phyloP scores from a whole-genome alignment of 352 stramenopile genomes.

The Phytophthora pistaciae region DNA sequence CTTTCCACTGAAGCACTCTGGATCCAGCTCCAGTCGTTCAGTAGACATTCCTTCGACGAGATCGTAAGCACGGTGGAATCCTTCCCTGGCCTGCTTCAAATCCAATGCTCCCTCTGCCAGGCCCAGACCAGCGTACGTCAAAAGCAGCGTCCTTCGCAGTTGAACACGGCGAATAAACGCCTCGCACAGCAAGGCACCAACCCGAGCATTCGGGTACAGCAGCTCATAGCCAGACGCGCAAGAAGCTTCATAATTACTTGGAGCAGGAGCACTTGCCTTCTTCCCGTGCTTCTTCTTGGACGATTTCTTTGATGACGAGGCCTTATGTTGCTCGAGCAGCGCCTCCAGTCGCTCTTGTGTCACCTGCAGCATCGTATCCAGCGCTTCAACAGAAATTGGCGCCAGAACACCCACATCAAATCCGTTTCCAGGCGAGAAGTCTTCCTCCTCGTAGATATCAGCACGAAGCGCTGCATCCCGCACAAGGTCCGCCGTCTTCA shows the following conservation, averaged over 20 bases:
- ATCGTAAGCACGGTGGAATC: conserved; percentile 54
- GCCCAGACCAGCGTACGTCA: conserved; percentile 54
- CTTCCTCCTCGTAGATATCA: conserved; percentile 97
- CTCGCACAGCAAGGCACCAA: conserved; percentile 66
- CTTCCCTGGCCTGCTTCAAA: conserved; percentile 45
- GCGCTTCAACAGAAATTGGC: conserved; percentile 42
- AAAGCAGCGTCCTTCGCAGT: conserved; percentile 57
- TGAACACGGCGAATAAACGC: conserved; percentile 68
- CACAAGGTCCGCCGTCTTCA: conserved; percentile 85
- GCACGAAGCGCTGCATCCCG: conserved; percentile 88
- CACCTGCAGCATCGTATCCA: conserved; percentile 50
- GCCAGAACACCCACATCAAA: conserved; percentile 71
- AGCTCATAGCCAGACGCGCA: conserved; percentile 37
- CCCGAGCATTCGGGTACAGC: conserved; percentile 59
- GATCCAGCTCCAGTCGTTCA: conserved; percentile 74
- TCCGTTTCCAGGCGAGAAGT: conserved; percentile 87
- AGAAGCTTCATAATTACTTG: conserved; percentile 9
- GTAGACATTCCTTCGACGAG: conserved; percentile 54
- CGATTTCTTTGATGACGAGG: conserved; percentile 54
- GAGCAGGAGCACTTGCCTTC: conserved; percentile 22
- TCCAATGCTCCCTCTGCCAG: conserved; percentile 55
- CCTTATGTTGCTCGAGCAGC: conserved; percentile 53
- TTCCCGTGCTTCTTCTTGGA: conserved; percentile 77
- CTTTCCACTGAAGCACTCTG: conserved; percentile 75
- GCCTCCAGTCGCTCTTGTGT: conserved; percentile 59